Evolutionary conservation across 768 basidiomycete species (phyloP), one percentile per base, ranked within the genome.

Genomic region (Tephrocybe sp.): DNA sequence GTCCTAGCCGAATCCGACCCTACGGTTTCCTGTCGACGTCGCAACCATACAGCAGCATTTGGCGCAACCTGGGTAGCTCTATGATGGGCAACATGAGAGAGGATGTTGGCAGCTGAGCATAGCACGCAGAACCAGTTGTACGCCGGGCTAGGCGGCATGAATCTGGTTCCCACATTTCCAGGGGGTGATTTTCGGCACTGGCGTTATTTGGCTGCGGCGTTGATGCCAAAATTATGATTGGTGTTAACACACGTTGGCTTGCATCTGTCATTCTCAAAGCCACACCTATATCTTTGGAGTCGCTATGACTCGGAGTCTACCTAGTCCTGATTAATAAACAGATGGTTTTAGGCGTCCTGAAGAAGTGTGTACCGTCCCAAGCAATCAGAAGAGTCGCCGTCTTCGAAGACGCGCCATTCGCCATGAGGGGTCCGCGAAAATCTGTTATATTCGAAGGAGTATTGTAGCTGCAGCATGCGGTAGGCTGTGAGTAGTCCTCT

Each of bases 111-210:
- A 16, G 79, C 67, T 12, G 84, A 79, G 52, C 80, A 77, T 41
- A 79, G 69, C 26, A 87, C 86, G 60, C 84, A 85, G 49, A 87
- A 64, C 81, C 84, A 86, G 72, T 84, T 86, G 69, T 78, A 89
- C 11, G 76, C 77, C 31, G 83, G 77, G 41, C 85, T 77, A 44
- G 86, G 84, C 58, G 85, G 84, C 86, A 89, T 87, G 53, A 53
- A 62, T 40, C n/a, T 47, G 4, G 26, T 52, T 11, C 26, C 26
- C 26, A 26, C 26, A 26, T 7, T 14, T 22, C 3, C 33, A 40
- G 42, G 4, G 11, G 31, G 14, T 20, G 36, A 22, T 20, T 38
- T 41, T 38, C 13, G 26, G 31, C 32, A 34, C 11, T 14, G 5
- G 20, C 9, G 30, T 34, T 55, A 42, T 48, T 55, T 55, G 54